Base-by-base conservation (phyloP, 371 early-diverging fungal species). In the Blakeslea trispora region DNA sequence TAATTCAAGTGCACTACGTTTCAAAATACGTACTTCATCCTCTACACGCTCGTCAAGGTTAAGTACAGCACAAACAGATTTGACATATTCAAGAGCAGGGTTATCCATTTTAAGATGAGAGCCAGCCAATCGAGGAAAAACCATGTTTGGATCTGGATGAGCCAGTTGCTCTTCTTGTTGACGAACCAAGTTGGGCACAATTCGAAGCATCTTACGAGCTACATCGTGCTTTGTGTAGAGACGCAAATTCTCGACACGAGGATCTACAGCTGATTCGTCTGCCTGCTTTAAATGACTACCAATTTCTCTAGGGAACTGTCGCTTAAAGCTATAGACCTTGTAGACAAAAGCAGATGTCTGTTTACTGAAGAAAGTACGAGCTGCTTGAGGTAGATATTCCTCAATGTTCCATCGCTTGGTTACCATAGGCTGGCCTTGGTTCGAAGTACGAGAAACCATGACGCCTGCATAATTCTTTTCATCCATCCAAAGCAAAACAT, bases 401-500 rank as follows among this genome's bases (percentile, higher is more conserved):
- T 84, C 83, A 21, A 98, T 90, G 53, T 90, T 91, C 98, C 97
- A 98, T 34, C 86, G 71, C 87, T 53, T 57, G 5, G 63, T 57
- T 4, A 69, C 40, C 2, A 48, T 34, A 8, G 64, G 43, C 2
- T 37, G 13, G 17, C 21, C 45, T 28, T 31, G 41, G 7, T 15
- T 24, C 44, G 41, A 62, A 50, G 32, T 63, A 18, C 42, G 22
- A 9, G 14, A 35, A 0, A 43, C 46, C 24, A 60, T 47, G 24
- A 94, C 72, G 5, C 97, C 95, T 21, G 92, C 95, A 71, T 83
- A 92, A 68, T 98, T 98, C 63, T 82, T 82, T 45, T 83, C 77
- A 64, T 97, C 95, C 92, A 95, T 91, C 97, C 97, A 98, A 17
- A 94, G 48, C 49, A 95, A 51, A n/a, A 86, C 79, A 39, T 85